Evolutionary conservation across 169 alveolate genomes (phyloP), one percentile per base, ranked within the genome.

Genomic region (Plasmodium relictum): DNA sequence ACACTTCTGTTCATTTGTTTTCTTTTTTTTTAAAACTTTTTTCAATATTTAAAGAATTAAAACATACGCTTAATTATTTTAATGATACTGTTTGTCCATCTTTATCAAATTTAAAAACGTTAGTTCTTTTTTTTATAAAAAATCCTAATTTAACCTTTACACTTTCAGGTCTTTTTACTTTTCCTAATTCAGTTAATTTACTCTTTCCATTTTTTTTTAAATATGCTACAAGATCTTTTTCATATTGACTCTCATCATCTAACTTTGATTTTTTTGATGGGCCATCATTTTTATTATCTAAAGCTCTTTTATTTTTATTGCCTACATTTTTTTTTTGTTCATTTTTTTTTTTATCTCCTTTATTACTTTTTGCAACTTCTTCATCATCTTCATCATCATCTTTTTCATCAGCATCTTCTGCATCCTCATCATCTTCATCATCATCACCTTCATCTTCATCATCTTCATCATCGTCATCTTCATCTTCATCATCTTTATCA

Each of bases 121-220:
- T 68, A 12, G 95, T 66, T 58, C 91, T 86, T 52, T 88, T 94
- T 86, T 94, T 94, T 61, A 95, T 78, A 83, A 95, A 94, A 39
- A 92, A 73, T 20, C 95, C 97, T 88, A 95, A 83, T 93, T 94
- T 93, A 83, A 92, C 91, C 14, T 90, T 71, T 3, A 95, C 92
- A 12, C 95, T 94, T 18, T 92, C 96, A 20, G 97, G 97, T 58
- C 93, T 95, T 88, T 94, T 95, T 39, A 95, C 95, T 45, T 95
- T 95, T 24, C 97, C 97, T 48, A 95, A 88, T 58, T 92, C 89
- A 0, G 96, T 95, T 80, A 95, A 68, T 73, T 89, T 92, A n/a
- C 94, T 91, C 54, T 94, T 93, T 22, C 97, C 97, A 78, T 95
- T 93, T 91, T 93, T 92, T 95, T 95, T 95, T 52, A 95, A 74